Percentiles rank a stretch among this genome's conserved stretches.
Conservation (phyloP, 129 eudicot species). For the Gnaphalium uliginosum region DNA sequence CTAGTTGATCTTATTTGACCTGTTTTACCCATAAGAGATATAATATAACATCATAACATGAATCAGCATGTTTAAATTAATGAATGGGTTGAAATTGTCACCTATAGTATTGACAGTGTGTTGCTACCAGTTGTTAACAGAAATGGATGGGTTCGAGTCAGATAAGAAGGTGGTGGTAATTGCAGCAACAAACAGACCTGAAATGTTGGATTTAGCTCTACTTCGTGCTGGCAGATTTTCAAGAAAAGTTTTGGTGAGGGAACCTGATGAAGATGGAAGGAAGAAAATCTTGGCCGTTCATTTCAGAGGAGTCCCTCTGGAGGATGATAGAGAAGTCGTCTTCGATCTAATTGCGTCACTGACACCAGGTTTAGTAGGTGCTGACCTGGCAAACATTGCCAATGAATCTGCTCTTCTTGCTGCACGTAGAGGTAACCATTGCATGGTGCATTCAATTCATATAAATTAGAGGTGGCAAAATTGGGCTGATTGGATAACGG, state of each 20-base stretch:
- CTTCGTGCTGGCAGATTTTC: slow-evolving; percentile 58
- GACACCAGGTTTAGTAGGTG: slow-evolving; percentile 57
- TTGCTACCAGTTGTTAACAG: slow-evolving; percentile 46
- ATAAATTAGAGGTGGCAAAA: no score
- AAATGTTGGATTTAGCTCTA: slow-evolving; percentile 50
- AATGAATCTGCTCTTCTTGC: slow-evolving; percentile 61
- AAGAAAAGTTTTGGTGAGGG: slow-evolving; percentile 47
- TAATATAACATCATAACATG: background rate
- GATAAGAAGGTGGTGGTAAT: slow-evolving; percentile 50
- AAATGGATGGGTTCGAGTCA: slow-evolving; percentile 59
- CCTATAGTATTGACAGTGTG: background rate
- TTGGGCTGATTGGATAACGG: no score
- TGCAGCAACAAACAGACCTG: slow-evolving; percentile 60
- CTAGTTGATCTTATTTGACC: background rate
- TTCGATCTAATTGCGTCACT: slow-evolving; percentile 41
- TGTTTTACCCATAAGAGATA: background rate
- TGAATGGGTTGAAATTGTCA: background rate
- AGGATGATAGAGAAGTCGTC: slow-evolving; percentile 39
- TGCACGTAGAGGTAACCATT: slow-evolving; percentile 46
- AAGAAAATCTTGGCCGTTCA: slow-evolving; percentile 50
- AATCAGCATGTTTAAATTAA: background rate
- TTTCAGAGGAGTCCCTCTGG: slow-evolving; percentile 40
- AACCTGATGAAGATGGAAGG: slow-evolving; percentile 59
- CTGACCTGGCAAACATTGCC: slow-evolving; percentile 57
- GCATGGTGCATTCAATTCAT: background rate